Evolutionary conservation across 352 stramenopile species (phyloP), one percentile per base, ranked within the genome.

Genomic region (Phytophthora fragariae): DNA sequence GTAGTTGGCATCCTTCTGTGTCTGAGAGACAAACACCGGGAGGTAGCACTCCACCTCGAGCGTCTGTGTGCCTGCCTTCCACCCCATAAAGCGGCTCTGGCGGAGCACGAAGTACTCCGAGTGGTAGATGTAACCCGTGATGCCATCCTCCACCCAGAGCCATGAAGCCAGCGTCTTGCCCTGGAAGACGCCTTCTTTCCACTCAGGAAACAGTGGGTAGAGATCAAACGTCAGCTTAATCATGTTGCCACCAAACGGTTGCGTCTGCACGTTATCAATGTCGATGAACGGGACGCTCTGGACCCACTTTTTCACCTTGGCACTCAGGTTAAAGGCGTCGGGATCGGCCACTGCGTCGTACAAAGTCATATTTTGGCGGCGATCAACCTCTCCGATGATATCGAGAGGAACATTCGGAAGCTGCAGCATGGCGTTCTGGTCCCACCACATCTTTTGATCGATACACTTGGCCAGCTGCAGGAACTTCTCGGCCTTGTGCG

Each of bases 101-200:
- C 91, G 84, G 7, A 99, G 73, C 7, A 96, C 79, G 46, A 96
- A 90, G 62, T 95, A 91, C 75, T 99, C 97, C 15, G 88, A 95
- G 77, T 99, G 96, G 68, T 98, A 98, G 62, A 99, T 98, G 50
- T 88, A 90, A 0, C 98, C 93, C 1, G 88, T 96, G 17, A 90
- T 78, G 0, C 85, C 85, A 72, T 99, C 98, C 86, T 99, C 98
- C 12, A 99, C 92, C 98, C 97, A 99, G 12, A 99, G 77, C 96
- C 97, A 99, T 41, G 98, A 99, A 15, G 84, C 77, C 12, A 94
- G 68, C 8, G 77, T 82, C 53, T 88, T 89, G 6, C 86, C 85
- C 10, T 81, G 76, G 9, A 92, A 85, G 8, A 74, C 71, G 21
- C 80, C 67, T 46, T 94, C 88, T 29, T 87, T 88, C 88, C 88